Percentiles rank a stretch among this genome's conserved stretches.
Conservation (phyloP, 495 filamentous ascomycete species). For the Penicillium soppii region DNA sequence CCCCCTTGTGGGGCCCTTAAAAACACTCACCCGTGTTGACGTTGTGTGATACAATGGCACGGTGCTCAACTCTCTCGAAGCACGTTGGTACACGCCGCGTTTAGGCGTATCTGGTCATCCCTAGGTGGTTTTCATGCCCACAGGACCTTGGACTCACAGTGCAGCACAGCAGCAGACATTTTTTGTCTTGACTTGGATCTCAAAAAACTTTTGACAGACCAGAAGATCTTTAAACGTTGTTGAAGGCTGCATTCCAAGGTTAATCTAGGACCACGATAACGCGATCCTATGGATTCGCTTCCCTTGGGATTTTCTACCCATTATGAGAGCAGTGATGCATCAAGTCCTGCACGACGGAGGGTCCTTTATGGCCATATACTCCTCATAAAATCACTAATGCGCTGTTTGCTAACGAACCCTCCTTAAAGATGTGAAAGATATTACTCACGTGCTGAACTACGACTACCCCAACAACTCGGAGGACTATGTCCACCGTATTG, state of each 20-base stretch:
- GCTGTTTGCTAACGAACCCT: slow-evolving; percentile 73
- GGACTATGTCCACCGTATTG: slow-evolving; percentile 98
- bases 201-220: slow-evolving; percentile 67
- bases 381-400: slow-evolving; percentile 42
- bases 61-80: slow-evolving; percentile 90
- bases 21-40: slow-evolving; percentile 48
- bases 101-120: slow-evolving; percentile 72
- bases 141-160: slow-evolving; percentile 83
- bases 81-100: slow-evolving; percentile 74
- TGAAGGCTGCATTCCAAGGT: slow-evolving; percentile 67
- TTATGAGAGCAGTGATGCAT: slow-evolving; percentile 69
- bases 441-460: slow-evolving; percentile 99
- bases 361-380: slow-evolving; percentile 51
- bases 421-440: slow-evolving; percentile 99
- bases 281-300: slow-evolving; percentile 50
- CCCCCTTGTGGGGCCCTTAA: slow-evolving; percentile 30
- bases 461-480: slow-evolving; percentile 99
- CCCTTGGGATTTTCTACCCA: slow-evolving; percentile 55
- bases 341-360: slow-evolving; percentile 63
- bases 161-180: slow-evolving; percentile 70
- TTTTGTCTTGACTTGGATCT: slow-evolving; percentile 55
- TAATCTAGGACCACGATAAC: slow-evolving; percentile 70
- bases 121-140: slow-evolving; percentile 67
- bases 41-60: slow-evolving; percentile 67
- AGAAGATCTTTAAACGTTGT: slow-evolving; percentile 70